Base-by-base conservation (phyloP, 2,329 filamentous ascomycete species). In the Botrytis pseudocinerea region DNA sequence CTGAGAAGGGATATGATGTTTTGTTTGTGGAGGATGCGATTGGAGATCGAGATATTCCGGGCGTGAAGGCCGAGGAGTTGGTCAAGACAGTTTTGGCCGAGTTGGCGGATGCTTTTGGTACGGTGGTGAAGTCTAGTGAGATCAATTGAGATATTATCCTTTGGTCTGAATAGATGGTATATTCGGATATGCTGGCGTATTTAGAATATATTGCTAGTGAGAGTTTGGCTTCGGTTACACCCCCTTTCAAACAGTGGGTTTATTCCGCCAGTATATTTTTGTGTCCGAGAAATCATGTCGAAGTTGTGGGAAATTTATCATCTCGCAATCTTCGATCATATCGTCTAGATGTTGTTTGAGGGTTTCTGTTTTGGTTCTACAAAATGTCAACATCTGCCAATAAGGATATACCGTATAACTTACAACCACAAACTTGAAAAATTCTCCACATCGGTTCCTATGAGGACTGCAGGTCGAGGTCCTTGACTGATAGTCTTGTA, bases 41-140 rank as follows among this genome's bases (percentile, higher is more conserved):
- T 54, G 90, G 91, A 0, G 90, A 92, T 80, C 81, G 91, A 14
- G 85, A 92, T 79, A 78, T 92, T 62, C 90, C 90, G 0, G 90
- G 90, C 1, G 87, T 85, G 0, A 82, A 83, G 9, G 89, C 87
- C 0, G 84, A 85, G 18, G 85, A 90, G 72, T 78, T 91, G 35
- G 81, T 82, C 0, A 79, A 82, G 80, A 85, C 87, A 74, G 84
- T 84, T 2, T 80, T 92, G 76, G 83, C 84, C 9, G 90, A 92
- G 81, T 81, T 92, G 78, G 88, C 78, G 0, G 90, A 92, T 84
- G 86, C 84, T 1, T 91, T 92, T 80, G 90, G 84, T 0, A 91
- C 88, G 0, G 83, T 92, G 10, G 82, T 91, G 1, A 75, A 75
- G 57, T 70, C 65, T 25, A 72, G 63, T 10, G 83, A 84, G 75